phyloP scores from a whole-genome alignment of 2,329 filamentous ascomycete genomes.

The Pseudocercospora macadamiae region DNA sequence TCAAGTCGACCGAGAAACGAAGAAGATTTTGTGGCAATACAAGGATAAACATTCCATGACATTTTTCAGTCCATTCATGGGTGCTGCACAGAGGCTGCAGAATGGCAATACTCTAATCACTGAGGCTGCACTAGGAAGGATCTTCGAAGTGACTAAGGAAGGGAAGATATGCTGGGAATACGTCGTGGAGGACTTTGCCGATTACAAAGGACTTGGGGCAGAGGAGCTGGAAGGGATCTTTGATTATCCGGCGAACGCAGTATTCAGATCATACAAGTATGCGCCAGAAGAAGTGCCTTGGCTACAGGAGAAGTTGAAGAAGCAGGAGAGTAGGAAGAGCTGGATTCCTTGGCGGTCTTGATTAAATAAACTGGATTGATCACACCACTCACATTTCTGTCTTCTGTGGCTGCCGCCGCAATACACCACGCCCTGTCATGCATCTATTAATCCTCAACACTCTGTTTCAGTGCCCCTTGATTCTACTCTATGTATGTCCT shows the following conservation, averaged over 20 bases:
- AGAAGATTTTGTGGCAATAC: slow-evolving; percentile 51
- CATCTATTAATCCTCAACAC: no score
- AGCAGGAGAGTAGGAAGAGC: neutral
- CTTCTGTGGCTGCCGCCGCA: no score
- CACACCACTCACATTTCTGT: neutral
- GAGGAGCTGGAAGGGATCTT: slow-evolving; percentile 43
- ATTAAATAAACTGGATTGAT: neutral
- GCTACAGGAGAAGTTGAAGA: slow-evolving; percentile 26
- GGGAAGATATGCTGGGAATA: slow-evolving; percentile 51
- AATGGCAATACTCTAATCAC: slow-evolving; percentile 50
- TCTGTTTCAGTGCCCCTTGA: no score
- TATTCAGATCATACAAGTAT: slow-evolving; percentile 52
- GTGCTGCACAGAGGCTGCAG: slow-evolving; percentile 46
- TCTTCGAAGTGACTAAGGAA: slow-evolving; percentile 49
- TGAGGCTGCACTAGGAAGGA: slow-evolving; percentile 48
- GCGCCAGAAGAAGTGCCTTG: slow-evolving; percentile 46
- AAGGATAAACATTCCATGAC: slow-evolving; percentile 44
- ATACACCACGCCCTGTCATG: neutral
- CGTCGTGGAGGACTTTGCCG: slow-evolving; percentile 46
- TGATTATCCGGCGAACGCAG: slow-evolving; percentile 46
- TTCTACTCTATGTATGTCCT: no score
- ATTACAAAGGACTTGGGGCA: slow-evolving; percentile 41
- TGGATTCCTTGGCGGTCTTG: neutral
- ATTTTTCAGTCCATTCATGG: slow-evolving; percentile 55
- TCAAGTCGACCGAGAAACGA: slow-evolving; percentile 43